Conservation (phyloP, 192 early-diverging fungal genomes). For the Spizellomyces punctatus region DNA sequence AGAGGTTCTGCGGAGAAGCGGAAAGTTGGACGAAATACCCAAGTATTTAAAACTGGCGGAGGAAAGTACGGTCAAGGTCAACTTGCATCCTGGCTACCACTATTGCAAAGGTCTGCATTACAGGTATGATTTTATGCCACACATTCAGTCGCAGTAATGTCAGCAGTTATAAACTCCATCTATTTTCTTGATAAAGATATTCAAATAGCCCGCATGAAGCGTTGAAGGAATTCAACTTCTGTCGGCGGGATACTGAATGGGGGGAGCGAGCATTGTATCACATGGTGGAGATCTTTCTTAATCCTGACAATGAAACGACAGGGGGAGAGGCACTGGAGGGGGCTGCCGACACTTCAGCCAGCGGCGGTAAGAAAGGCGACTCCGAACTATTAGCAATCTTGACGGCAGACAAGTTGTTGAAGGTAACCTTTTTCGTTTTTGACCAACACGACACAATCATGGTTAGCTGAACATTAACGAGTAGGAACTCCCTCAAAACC, state of each 20-base stretch:
- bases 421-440: conserved; percentile 28
- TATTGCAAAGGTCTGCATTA: conserved; percentile 56
- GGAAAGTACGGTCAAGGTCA: conserved; percentile 34
- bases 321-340: conserved; percentile 56
- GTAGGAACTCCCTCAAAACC: conserved; percentile 48
- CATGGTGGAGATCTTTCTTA: conserved; percentile 62
- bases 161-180: too few species aligned
- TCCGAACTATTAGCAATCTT: conserved; percentile 51
- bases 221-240: conserved; percentile 53
- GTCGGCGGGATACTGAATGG: conserved; percentile 49
- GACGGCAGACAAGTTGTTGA: conserved; percentile 58
- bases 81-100: conserved; percentile 50
- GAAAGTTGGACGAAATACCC: conserved; percentile 46
- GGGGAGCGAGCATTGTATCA: conserved; percentile 46
- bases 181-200: conserved; percentile 31
- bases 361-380: conserved; percentile 30
- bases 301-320: conserved; percentile 57
- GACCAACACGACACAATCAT: not conserved
- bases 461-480: not conserved
- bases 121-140: conserved; percentile 21
- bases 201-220: conserved; percentile 52
- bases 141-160: too few species aligned
- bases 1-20: conserved; percentile 47
- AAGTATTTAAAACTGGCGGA: conserved; percentile 41
- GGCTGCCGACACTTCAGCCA: conserved; percentile 5